Evolutionary conservation across 176 grass and related monocot genomes (phyloP).

Genomic region (Bothriochloa decipiens): DNA sequence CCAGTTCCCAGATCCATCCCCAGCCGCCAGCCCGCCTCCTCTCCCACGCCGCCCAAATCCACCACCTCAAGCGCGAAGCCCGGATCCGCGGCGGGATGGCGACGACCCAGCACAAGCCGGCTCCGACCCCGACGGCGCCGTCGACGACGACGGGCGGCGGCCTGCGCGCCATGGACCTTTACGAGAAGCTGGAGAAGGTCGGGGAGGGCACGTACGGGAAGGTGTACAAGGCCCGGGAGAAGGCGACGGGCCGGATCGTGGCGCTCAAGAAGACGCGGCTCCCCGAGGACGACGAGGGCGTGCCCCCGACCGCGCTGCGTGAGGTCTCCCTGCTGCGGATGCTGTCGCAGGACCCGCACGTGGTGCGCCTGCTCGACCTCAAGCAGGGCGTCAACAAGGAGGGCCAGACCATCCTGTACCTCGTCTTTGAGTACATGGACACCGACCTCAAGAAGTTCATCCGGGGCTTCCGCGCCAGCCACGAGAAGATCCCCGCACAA

Average conservation of each 20-base stretch:
- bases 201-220: conserved; percentile 99
- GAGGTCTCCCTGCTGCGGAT: conserved; percentile 98
- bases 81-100: conserved; percentile 43
- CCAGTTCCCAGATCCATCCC: neutral
- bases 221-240: conserved; percentile 99
- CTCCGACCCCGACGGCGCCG: neutral
- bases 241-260: conserved; percentile 88
- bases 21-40: neutral
- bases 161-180: conserved; percentile 86
- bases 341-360: conserved; percentile 86
- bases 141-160: conserved; percentile 24
- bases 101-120: conserved; percentile 32
- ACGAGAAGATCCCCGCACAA: conserved; percentile 56
- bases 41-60: neutral
- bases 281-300: conserved; percentile 97
- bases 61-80: neutral
- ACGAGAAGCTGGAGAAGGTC: conserved; percentile 99
- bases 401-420: conserved; percentile 92
- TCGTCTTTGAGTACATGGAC: conserved; percentile 99
- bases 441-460: conserved; percentile 99
- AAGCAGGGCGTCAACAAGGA: conserved; percentile 95
- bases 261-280: conserved; percentile 99
- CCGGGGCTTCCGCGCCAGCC: conserved; percentile 65
- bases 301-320: conserved; percentile 89
- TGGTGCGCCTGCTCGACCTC: conserved; percentile 92